These are phyloP conservation scores for Penicillium palitans DNA, from an alignment of 2,329 filamentous ascomycete species.

Conservation along the genomic window DNA sequence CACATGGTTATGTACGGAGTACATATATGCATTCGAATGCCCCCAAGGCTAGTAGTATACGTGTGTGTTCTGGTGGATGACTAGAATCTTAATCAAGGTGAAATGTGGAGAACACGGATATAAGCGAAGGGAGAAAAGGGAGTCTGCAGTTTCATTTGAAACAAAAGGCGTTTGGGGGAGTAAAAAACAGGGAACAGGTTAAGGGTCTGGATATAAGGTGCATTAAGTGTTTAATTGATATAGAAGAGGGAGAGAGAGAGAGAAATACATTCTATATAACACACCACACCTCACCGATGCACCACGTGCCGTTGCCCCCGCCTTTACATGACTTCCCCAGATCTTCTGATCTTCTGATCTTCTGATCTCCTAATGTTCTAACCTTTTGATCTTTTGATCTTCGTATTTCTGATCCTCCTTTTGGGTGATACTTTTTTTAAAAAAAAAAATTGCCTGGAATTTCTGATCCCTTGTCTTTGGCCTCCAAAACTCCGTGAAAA, in stretches of 20 bases:
- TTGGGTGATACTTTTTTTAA: no score
- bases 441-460: not conserved
- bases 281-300: not conserved
- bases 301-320: constrained; percentile 12
- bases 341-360: constrained; percentile 10
- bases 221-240: not conserved
- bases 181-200: not conserved
- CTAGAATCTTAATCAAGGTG: not conserved
- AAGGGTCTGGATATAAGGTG: not conserved
- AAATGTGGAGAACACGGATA: not conserved
- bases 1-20: not conserved
- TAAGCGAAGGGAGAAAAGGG: not conserved
- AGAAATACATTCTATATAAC: not conserved
- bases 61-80: not conserved
- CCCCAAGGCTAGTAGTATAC: not conserved
- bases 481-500: not conserved
- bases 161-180: not conserved
- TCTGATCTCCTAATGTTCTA: not conserved
- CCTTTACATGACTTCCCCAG: constrained; percentile 12
- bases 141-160: not conserved
- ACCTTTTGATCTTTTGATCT: not conserved
- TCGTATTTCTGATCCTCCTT: not conserved
- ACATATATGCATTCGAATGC: not conserved
- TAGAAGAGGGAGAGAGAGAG: not conserved
- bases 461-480: not conserved